Conservation (phyloP, 1,284 basidiomycete species). For the Cryptococcus maquisensis region DNA sequence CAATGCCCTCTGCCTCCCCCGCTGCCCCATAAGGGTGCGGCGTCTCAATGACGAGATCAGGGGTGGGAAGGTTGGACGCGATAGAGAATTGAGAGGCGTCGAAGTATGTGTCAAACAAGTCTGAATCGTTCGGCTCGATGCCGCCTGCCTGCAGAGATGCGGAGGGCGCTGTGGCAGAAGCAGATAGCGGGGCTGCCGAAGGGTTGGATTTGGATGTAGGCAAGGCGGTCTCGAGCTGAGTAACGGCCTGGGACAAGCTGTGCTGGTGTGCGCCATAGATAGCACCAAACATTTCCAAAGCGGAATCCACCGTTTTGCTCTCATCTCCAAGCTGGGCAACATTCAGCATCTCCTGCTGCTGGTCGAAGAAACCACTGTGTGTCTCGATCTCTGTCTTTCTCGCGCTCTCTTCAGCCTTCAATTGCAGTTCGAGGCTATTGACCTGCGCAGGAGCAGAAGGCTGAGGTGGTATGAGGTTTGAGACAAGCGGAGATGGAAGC, state of each 20-base stretch:
- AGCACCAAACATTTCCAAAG: conserved; percentile 3
- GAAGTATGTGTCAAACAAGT: conserved; percentile 29
- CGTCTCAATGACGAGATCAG: conserved; percentile 20
- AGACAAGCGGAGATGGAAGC: neutral
- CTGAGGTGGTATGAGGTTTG: neutral
- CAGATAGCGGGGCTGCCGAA: conserved; percentile 1
- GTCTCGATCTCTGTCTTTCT: conserved; percentile 17
- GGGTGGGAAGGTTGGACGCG: conserved; percentile 21
- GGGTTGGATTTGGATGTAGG: neutral
- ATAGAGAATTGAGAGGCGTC: conserved; percentile 16
- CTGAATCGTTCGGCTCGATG: conserved; percentile 10
- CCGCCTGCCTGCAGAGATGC: neutral
- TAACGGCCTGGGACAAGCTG: no score
- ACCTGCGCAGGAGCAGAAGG: neutral
- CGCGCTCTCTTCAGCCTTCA: conserved; percentile 9
- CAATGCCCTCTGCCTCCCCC: no score
- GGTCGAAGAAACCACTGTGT: conserved; percentile 23
- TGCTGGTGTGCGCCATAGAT: neutral
- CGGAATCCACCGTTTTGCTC: neutral
- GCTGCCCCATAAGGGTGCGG: neutral
- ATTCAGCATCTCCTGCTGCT: conserved; percentile 4
- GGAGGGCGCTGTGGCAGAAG: neutral
- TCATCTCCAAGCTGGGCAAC: no score
- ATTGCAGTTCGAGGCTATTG: conserved; percentile 22
- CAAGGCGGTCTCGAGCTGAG: no score